These are phyloP conservation scores for Aspergillus calidoustus DNA, from an alignment of 2,329 filamentous ascomycete species.

Conservation along the genomic window DNA sequence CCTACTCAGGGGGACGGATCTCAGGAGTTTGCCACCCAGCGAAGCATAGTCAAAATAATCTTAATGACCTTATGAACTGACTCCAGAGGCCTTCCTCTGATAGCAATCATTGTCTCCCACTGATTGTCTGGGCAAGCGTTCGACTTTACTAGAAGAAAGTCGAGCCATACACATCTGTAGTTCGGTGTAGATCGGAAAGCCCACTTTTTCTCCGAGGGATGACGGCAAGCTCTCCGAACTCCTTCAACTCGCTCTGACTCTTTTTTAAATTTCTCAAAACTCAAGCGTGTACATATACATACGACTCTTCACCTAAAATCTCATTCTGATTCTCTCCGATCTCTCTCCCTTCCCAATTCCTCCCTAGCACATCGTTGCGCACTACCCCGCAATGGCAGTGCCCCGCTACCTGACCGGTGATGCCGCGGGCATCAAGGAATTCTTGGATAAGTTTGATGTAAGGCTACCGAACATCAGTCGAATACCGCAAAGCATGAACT, in stretches of 20 bases:
- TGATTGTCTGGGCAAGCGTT: background rate
- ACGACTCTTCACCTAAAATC: background rate
- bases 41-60: background rate
- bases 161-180: background rate
- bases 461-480: constrained; percentile 43
- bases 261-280: background rate
- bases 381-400: constrained; percentile 29
- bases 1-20: background rate
- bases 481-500: background rate
- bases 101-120: constrained; percentile 5
- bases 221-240: constrained; percentile 7
- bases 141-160: background rate
- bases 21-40: background rate
- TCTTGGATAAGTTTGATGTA: constrained; percentile 91
- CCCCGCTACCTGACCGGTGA: constrained; percentile 77
- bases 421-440: constrained; percentile 74
- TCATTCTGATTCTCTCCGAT: background rate
- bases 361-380: background rate
- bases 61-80: constrained; percentile 26
- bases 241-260: constrained; percentile 1
- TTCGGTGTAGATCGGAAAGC: background rate
- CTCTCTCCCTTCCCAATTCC: background rate
- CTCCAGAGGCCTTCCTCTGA: background rate
- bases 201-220: constrained; percentile 1
- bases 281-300: background rate